Base-by-base conservation (phyloP, 257 asterid genomes). In the Ehretia macrophylla region DNA sequence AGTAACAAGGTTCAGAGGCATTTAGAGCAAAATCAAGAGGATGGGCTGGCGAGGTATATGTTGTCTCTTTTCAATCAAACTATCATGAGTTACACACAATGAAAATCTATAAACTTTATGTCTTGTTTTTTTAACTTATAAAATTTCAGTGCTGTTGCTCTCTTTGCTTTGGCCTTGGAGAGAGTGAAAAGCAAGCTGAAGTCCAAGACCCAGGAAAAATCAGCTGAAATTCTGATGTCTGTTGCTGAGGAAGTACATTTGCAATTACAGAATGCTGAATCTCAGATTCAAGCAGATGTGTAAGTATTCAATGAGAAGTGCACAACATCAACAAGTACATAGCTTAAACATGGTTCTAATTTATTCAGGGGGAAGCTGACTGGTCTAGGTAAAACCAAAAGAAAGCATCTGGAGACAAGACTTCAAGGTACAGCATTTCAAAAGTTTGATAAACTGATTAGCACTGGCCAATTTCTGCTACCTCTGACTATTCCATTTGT, bases 181-280 rank as follows among this genome's bases (percentile, higher is more conserved):
- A 92, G 82, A 65, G 72, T 91, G 53, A 84, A 82, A 72, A 64
- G 82, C 77, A 88, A 81, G 72, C 59, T 88, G 77, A 84, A 82
- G 80, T 79, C 95, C 17, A 39, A 75, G 51, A 74, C 83, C 61
- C 76, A 57, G 75, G 75, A 71, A 76, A 82, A 74, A 77, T 79
- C 87, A 57, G 82, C 90, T 66, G 91, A 85, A 74, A 88, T 91
- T 72, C 67, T 91, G 79, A 72, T 66, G 64, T 80, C 84, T 71
- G 80, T 81, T 61, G 81, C 84, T 45, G 90, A 84, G 76, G 84
- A 70, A 54, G 82, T 85, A 76, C 77, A 77, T 59, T 71, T 64
- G 64, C 83, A 71, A 44, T 63, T 88, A 70, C 80, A 77, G 71
- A 77, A 67, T 66, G 85, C 90, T 59, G 95, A 91, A 76, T 81